Evolutionary conservation across 2,329 filamentous ascomycete genomes (phyloP), one percentile per base, ranked within the genome.

Genomic region (Cordyceps farinosa): DNA sequence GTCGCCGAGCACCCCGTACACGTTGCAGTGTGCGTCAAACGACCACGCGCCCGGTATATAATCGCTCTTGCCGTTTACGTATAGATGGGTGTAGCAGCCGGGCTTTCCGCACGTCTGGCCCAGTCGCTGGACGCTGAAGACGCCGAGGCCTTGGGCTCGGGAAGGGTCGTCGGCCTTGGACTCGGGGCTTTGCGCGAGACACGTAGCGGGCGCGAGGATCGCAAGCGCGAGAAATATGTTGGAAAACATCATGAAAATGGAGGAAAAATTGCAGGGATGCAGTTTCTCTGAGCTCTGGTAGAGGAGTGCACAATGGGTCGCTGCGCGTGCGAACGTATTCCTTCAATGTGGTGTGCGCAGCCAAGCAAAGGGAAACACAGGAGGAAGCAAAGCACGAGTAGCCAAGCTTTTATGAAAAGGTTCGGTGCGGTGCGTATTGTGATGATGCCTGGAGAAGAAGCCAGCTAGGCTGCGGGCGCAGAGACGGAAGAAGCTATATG

Each of bases 1-100:
- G 29, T 36, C 40, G 40, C 54, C 54, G 7, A n/a, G 13, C 9
- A 32, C 9, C 40, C 27, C 40, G 9, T 57, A 45, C 29, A 45
- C n/a, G 15, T 32, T 32, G 40, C 51, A 54, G 51, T 54, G 51
- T 10, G 51, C 51, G 10, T 61, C 51, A 54, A 54, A 54, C 10
- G 50, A 48, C 45, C 44, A 22, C 17, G 22, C 51, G 22, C 32
- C 50, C 10, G 52, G 52, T n/a, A 17, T 42, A n/a, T 54, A 42
- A n/a, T 42, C 27, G 13, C 22, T 9, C 5, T 29, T 22, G 7
- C 36, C 51, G n/a, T 29, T 29, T n/a, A 54, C 51, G 36, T 40
- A 53, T 8, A 53, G 32, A 7, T 38, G 17, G 17, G 50, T 38
- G 34, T 22, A 27, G 50, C 50, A 53, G 32, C 50, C 50, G 32